These are phyloP conservation scores for Terana coerulea DNA, from an alignment of 768 basidiomycete species.

Conservation along the genomic window DNA sequence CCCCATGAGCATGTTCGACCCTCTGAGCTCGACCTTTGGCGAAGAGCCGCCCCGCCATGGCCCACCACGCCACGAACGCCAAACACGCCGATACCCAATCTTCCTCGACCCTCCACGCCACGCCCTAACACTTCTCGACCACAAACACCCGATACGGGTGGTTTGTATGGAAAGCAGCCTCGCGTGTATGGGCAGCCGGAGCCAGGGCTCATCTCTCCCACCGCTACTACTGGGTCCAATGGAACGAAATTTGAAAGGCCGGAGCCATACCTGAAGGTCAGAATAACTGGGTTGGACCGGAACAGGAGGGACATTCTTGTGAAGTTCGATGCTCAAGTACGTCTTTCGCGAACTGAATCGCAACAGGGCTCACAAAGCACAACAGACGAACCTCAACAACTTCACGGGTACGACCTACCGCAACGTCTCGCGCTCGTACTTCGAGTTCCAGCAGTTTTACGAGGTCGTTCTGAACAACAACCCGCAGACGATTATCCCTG, in stretches of 20 bases:
- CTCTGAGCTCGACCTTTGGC: constrained; percentile 55
- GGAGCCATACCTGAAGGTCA: constrained; percentile 83
- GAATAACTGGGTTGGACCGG: constrained; percentile 89
- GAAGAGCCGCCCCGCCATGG: constrained; percentile 62
- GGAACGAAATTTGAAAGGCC: constrained; percentile 69
- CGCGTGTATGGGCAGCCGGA: constrained; percentile 87
- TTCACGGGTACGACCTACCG: constrained; percentile 87
- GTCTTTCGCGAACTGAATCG: no score
- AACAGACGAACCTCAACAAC: constrained; percentile 88
- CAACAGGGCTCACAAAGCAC: no score
- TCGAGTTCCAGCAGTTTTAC: constrained; percentile 93
- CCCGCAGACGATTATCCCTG: constrained; percentile 95
- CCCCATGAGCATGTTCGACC: constrained; percentile 58
- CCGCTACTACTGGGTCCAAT: constrained; percentile 59
- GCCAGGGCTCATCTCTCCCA: constrained; percentile 77
- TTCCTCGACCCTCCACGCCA: constrained; percentile 58
- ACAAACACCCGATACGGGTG: constrained; percentile 31
- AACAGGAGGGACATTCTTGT: constrained; percentile 93
- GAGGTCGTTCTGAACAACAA: constrained; percentile 86
- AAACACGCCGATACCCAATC: constrained; percentile 67
- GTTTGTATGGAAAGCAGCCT: constrained; percentile 73
- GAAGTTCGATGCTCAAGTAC: constrained; percentile 91
- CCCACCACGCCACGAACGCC: constrained; percentile 76
- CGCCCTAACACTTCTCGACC: constrained; percentile 32
- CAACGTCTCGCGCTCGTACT: constrained; percentile 91